Percentiles rank a stretch among this genome's conserved stretches.
These are phyloP conservation scores for Candida nitratophila DNA, from an alignment of 805 yeast genomes.

Conservation along the genomic window DNA sequence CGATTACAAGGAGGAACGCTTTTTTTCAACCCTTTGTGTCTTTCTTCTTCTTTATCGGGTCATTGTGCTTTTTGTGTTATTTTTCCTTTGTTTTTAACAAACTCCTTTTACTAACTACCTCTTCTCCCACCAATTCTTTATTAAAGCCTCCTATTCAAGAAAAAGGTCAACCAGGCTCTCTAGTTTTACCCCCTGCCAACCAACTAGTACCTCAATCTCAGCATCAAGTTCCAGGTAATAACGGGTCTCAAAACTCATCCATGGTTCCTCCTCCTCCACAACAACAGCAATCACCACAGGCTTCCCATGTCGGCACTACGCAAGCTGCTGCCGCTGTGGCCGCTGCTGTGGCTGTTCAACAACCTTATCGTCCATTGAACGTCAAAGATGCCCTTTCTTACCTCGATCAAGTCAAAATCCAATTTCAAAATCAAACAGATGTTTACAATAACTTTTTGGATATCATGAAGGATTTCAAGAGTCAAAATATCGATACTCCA, in stretches of 20 bases:
- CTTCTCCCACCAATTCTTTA: conserved; percentile 11
- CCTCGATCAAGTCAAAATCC: conserved; percentile 91
- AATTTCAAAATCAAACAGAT: conserved; percentile 87
- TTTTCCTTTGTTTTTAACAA: neutral
- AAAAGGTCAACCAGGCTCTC: neutral
- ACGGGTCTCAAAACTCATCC: neutral
- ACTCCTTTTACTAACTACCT: conserved; percentile 1
- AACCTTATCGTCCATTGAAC: conserved; percentile 69
- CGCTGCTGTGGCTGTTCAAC: conserved; percentile 17
- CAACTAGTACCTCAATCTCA: conserved; percentile 10
- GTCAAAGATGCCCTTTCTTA: conserved; percentile 95
- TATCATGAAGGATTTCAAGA: conserved; percentile 97
- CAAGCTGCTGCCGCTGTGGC: conserved; percentile 18
- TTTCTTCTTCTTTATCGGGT: no score
- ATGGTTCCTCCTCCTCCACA: neutral
- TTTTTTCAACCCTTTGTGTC: no score
- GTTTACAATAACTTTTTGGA: conserved; percentile 94
- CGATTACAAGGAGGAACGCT: no score
- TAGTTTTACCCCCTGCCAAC: conserved; percentile 21
- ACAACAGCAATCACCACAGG: conserved; percentile 14
- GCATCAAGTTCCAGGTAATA: conserved; percentile 1
- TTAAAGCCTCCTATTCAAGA: conserved; percentile 18
- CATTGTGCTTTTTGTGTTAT: neutral
- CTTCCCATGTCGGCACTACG: conserved; percentile 11
- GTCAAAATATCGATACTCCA: conserved; percentile 93